Evolutionary conservation across 495 filamentous ascomycete genomes (phyloP).

Genomic region (Aspergillus panamensis): DNA sequence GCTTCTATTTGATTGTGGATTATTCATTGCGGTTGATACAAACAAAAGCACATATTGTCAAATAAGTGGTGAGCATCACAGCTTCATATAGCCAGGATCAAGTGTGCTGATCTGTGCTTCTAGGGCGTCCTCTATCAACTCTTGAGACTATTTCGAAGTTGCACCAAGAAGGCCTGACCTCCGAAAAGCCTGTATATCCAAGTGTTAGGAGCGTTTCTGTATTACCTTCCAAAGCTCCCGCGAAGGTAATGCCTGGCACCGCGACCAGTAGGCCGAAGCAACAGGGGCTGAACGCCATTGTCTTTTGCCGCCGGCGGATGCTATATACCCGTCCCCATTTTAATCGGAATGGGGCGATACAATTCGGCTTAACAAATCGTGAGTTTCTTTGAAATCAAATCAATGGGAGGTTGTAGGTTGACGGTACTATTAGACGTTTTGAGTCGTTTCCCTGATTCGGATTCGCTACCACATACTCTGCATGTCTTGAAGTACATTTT

Average conservation of each 20-base stretch:
- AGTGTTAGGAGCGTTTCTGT: neutral
- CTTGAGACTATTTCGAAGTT: constrained; percentile 26
- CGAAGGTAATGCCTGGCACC: neutral
- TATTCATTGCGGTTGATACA: constrained; percentile 64
- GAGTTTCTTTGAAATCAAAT: neutral
- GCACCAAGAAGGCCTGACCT: neutral
- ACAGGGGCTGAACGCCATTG: constrained; percentile 56
- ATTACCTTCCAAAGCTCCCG: neutral
- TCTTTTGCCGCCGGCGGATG: constrained; percentile 79
- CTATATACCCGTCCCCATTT: constrained; percentile 73
- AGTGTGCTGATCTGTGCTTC: neutral
- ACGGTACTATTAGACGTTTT: constrained; percentile 63
- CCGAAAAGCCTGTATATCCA: neutral
- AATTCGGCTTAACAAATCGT: constrained; percentile 67
- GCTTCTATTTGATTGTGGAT: constrained; percentile 70
- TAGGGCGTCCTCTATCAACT: constrained; percentile 48
- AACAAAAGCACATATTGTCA: constrained; percentile 67
- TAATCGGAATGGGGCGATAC: constrained; percentile 61
- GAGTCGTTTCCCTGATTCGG: constrained; percentile 61
- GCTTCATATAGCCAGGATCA: neutral
- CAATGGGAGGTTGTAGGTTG: neutral
- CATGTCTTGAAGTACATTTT: constrained; percentile 92
- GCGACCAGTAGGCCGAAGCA: neutral
- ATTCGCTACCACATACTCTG: constrained; percentile 50
- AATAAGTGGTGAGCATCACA: constrained; percentile 60